These are phyloP conservation scores for Persicaria tinctoria DNA, from an alignment of 148 eudicot species.

Conservation along the genomic window DNA sequence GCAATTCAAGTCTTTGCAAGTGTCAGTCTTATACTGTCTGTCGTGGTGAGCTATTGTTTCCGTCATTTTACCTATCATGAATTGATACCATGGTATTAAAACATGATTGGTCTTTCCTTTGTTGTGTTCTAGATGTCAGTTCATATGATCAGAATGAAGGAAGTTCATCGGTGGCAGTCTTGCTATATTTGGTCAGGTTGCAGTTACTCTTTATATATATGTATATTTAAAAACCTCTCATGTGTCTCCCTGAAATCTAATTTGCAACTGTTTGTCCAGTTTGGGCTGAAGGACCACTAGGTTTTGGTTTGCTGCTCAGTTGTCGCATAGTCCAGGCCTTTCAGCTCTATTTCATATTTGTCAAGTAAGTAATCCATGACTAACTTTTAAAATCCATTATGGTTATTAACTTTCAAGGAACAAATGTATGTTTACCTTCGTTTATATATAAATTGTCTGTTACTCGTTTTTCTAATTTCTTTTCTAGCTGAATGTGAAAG, in stretches of 20 bases:
- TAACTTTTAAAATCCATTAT: neutral
- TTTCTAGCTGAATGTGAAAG: too few relatives aligned
- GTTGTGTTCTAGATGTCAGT: conserved; percentile 53
- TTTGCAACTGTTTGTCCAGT: conserved; percentile 32
- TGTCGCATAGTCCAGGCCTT: conserved; percentile 72
- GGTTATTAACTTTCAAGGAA: neutral
- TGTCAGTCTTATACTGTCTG: conserved; percentile 55
- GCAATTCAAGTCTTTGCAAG: conserved; percentile 67
- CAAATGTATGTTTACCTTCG: neutral
- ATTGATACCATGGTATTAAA: neutral
- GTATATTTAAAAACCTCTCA: neutral
- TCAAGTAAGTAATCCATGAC: conserved; percentile 46
- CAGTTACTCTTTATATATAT: neutral
- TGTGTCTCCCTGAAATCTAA: neutral
- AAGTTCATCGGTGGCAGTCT: conserved; percentile 78
- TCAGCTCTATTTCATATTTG: conserved; percentile 77
- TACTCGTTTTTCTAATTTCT: neutral
- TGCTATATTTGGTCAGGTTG: conserved; percentile 91
- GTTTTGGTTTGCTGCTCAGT: conserved; percentile 91
- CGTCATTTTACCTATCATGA: neutral
- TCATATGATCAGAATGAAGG: conserved; percentile 43
- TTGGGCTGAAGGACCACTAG: conserved; percentile 91
- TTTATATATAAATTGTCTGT: neutral
- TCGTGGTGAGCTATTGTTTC: conserved; percentile 43
- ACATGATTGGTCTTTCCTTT: neutral